phyloP scores from a whole-genome alignment of 2,329 filamentous ascomycete genomes.

The Pseudodiploospora longispora region DNA sequence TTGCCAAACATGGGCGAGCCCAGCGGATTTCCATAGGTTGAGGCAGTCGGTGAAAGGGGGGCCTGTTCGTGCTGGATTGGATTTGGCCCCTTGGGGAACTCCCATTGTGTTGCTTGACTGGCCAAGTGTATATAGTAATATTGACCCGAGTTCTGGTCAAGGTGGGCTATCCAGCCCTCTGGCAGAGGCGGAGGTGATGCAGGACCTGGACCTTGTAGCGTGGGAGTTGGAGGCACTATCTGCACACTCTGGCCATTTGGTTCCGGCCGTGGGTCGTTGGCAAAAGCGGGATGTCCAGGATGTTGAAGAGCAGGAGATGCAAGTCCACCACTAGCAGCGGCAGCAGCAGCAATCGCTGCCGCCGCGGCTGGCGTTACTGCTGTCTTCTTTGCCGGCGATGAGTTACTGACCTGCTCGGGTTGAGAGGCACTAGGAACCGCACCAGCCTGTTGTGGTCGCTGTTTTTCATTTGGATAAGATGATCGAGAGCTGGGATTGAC shows the following conservation, averaged over 20 bases:
- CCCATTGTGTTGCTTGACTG: slow-evolving; percentile 95
- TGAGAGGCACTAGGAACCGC: slow-evolving; percentile 16
- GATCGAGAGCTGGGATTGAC: slow-evolving; percentile 47
- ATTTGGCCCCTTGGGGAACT: slow-evolving; percentile 93
- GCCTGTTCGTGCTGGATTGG: slow-evolving; percentile 75
- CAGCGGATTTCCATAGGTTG: slow-evolving; percentile 67
- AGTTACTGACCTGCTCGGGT: slow-evolving; percentile 11
- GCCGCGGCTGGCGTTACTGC: slow-evolving; percentile 14
- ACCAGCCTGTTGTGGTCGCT: slow-evolving; percentile 34
- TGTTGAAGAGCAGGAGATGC: slow-evolving; percentile 45
- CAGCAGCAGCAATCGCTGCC: slow-evolving; percentile 14
- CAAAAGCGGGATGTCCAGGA: slow-evolving; percentile 78
- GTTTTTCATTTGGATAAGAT: slow-evolving; percentile 75
- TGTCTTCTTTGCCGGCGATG: slow-evolving; percentile 23
- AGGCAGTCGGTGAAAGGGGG: slow-evolving; percentile 75
- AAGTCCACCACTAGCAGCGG: slow-evolving; percentile 21
- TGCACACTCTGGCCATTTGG: slow-evolving; percentile 39
- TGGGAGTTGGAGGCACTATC: slow-evolving; percentile 33
- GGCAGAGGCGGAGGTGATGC: slow-evolving; percentile 86
- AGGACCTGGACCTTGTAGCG: slow-evolving; percentile 44
- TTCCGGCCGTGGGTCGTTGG: slow-evolving; percentile 63
- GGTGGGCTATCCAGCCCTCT: slow-evolving; percentile 95
- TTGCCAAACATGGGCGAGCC: slow-evolving; percentile 58
- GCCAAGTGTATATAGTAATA: slow-evolving; percentile 98
- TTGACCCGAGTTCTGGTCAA: slow-evolving; percentile 91